Evolutionary conservation across 208 protist species (phyloP), one percentile per base, ranked within the genome.

Genomic region (Acanthamoeba triangularis): DNA sequence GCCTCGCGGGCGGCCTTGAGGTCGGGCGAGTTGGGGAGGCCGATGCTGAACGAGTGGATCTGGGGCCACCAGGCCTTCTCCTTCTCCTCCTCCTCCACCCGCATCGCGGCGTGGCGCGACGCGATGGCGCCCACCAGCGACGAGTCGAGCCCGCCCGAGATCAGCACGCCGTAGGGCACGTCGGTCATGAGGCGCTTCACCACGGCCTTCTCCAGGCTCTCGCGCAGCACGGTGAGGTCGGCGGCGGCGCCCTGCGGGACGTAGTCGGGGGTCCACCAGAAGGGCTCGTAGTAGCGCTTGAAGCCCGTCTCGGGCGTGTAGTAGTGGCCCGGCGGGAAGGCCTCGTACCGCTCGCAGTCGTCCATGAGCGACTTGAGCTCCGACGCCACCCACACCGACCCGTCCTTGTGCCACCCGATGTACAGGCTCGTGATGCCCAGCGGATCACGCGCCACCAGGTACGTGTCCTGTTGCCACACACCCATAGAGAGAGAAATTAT

Each of bases 41-140:
- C 98, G 90, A 99, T 98, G 67, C 96, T 98, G 96, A 99, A 99
- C 18, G 97, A 98, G 84, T 98, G 98, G 28, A 99, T 94, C 52
- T 96, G 87, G 41, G 97, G 97, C 96, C 95, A 98, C 97, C 96
- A 98, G 18, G 96, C 95, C 78, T 93, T 65, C 63, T 72, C 67
- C 67, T 96, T 76, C 41, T 97, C 96, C n/a, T 95, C 23, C 37
- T 97, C 95, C 63, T 97, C 96, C n/a, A 92, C 61, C 37, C 95
- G 69, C 69, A 96, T 95, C 28, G 93, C 96, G 0, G 96, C 92
- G 18, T 96, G 96, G 28, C 98, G 87, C 25, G 72, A 90, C 25
- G 97, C 98, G 35, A 98, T 97, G 30, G 96, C 94, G 56, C 98
- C 98, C 2, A 98, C 97, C 1, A 98, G 96, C 7, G 93, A 97